phyloP scores from a whole-genome alignment of 1,284 basidiomycete genomes.

The Rhodotorula sp. region DNA sequence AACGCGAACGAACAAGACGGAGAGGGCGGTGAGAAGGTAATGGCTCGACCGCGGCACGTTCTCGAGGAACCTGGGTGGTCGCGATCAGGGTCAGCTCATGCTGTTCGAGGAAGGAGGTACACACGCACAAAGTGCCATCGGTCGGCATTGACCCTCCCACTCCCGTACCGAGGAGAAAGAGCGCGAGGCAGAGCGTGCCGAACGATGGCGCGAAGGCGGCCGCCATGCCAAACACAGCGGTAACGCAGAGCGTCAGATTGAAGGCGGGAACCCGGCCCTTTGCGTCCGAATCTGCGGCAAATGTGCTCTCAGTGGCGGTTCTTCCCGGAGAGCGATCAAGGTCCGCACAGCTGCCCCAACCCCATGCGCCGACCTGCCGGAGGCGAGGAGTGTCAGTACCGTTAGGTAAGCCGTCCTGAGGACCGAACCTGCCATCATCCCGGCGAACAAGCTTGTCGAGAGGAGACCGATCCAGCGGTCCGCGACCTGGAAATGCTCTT shows the following conservation, averaged over 20 bases:
- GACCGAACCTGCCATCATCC: constrained; percentile 70
- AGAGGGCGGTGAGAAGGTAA: constrained; percentile 90
- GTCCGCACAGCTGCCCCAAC: constrained; percentile 78
- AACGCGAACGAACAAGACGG: constrained; percentile 62
- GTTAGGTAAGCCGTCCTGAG: background rate
- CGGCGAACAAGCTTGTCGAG: constrained; percentile 77
- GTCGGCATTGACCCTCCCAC: constrained; percentile 85
- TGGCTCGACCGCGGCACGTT: constrained; percentile 88
- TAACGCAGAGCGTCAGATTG: constrained; percentile 86
- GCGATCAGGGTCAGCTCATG: background rate
- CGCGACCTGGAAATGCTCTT: constrained; percentile 70
- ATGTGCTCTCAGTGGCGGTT: too few species aligned
- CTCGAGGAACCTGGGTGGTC: constrained; percentile 63
- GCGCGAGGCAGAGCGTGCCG: constrained; percentile 65
- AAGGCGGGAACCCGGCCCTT: constrained; percentile 81
- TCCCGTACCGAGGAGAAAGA: constrained; percentile 87
- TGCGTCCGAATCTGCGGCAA: constrained; percentile 55
- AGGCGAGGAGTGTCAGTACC: background rate
- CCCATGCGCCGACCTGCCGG: constrained; percentile 48
- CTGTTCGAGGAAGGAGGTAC: too few species aligned
- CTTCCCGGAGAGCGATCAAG: too few species aligned
- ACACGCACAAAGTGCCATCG: constrained; percentile 73
- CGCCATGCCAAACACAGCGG: constrained; percentile 81
- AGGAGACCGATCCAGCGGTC: constrained; percentile 72
- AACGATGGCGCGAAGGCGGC: constrained; percentile 77